These are phyloP conservation scores for Lunasporangiospora selenospora DNA, from an alignment of 192 early-diverging fungal species.

Conservation along the genomic window DNA sequence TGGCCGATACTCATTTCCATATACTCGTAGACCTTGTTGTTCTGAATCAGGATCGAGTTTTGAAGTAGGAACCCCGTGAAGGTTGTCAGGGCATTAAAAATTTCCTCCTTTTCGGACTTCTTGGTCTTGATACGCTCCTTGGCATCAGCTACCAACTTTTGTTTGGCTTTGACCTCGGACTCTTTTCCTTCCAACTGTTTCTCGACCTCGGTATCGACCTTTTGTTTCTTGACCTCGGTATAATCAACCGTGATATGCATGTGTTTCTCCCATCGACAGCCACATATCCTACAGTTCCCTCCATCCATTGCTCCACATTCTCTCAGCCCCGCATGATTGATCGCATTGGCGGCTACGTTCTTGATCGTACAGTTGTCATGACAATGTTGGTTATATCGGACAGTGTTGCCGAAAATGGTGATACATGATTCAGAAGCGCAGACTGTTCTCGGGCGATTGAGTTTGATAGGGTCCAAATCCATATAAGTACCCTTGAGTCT, in stretches of 20 bases:
- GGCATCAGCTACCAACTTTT: not conserved
- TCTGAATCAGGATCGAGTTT: too few relatives aligned
- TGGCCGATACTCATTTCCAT: not conserved
- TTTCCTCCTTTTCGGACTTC: not conserved
- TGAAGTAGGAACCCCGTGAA: conserved; percentile 13
- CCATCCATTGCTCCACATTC: conserved; percentile 6
- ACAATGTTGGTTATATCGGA: conserved; percentile 9
- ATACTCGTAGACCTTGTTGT: conserved; percentile 11
- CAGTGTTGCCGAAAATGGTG: too few relatives aligned
- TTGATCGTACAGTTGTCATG: conserved; percentile 7
- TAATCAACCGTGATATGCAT: not conserved
- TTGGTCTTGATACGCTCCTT: not conserved
- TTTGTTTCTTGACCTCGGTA: not conserved
- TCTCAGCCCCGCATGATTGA: conserved; percentile 1
- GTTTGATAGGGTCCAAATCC: not conserved
- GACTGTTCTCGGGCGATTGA: conserved; percentile 3
- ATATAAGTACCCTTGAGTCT: not conserved
- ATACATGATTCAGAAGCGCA: not conserved
- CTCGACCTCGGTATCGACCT: conserved; percentile 6
- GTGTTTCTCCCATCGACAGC: conserved; percentile 11
- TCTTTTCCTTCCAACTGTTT: not conserved
- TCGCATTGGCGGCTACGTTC: not conserved
- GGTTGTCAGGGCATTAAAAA: not conserved
- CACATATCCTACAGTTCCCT: conserved; percentile 3
- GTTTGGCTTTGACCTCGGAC: not conserved